Conservation (phyloP, 1,284 basidiomycete species). For the Cryptococcus wingfieldii region DNA sequence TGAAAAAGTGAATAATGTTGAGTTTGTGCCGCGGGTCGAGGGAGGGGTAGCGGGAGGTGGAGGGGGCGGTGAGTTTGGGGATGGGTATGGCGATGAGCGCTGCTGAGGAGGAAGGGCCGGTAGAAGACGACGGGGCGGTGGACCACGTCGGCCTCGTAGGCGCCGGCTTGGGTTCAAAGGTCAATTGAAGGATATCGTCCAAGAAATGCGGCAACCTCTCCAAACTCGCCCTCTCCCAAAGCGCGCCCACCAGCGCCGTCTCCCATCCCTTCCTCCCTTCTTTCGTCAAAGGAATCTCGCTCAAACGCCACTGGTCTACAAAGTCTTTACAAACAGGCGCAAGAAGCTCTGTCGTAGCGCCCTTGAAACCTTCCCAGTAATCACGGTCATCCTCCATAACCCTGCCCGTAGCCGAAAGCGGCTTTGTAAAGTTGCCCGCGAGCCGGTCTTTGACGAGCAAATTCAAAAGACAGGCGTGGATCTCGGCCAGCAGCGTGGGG, state of each 20-base stretch:
- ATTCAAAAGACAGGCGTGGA: slow-evolving; percentile 85
- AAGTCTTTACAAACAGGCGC: slow-evolving; percentile 32
- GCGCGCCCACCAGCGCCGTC: slow-evolving; percentile 73
- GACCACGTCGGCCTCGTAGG: slow-evolving; percentile 47
- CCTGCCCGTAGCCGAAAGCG: slow-evolving; percentile 29
- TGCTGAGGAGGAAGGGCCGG: slow-evolving; percentile 36
- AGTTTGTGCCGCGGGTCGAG: slow-evolving; percentile 76
- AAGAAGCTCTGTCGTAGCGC: slow-evolving; percentile 44
- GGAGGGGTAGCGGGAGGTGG: slow-evolving; percentile 66
- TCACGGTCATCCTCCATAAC: slow-evolving; percentile 34
- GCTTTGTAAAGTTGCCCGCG: slow-evolving; percentile 28
- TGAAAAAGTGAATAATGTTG: slow-evolving; percentile 79
- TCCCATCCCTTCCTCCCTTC: slow-evolving; percentile 60
- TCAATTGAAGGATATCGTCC: slow-evolving; percentile 67
- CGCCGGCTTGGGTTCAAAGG: slow-evolving; percentile 56
- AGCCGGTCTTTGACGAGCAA: slow-evolving; percentile 69
- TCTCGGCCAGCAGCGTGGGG: slow-evolving; percentile 67
- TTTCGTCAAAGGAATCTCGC: slow-evolving; percentile 28
- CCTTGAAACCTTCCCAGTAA: slow-evolving; percentile 46
- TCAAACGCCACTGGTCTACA: slow-evolving; percentile 31
- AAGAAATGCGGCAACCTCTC: slow-evolving; percentile 69
- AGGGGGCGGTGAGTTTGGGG: slow-evolving; percentile 42
- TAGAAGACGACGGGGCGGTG: slow-evolving; percentile 31
- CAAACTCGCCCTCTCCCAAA: slow-evolving; percentile 82
- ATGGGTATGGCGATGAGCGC: neutral